phyloP scores from a whole-genome alignment of 768 basidiomycete genomes.

The Galerina sulciceps region DNA sequence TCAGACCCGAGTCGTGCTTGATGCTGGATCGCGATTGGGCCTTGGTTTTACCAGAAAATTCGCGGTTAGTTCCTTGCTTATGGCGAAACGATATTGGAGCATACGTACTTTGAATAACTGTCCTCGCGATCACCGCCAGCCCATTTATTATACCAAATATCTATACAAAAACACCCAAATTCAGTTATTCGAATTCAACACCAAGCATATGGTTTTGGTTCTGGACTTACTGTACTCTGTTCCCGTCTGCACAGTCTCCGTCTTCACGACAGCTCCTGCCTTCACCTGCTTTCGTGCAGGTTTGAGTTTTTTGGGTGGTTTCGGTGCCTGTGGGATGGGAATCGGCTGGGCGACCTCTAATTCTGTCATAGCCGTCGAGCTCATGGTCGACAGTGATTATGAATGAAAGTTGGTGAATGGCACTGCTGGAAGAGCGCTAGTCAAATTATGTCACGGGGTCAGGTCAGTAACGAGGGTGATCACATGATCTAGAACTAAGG shows the following conservation, averaged over 20 bases:
- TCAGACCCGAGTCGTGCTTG: slow-evolving; percentile 88
- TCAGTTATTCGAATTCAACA: too few species aligned
- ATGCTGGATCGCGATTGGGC: slow-evolving; percentile 92
- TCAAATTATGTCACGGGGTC: too few species aligned
- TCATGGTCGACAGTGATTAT: neutral
- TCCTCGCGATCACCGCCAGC: slow-evolving; percentile 99
- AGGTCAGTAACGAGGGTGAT: too few species aligned
- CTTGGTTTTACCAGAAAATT: slow-evolving; percentile 76
- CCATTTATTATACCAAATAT: slow-evolving; percentile 99
- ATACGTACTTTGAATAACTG: slow-evolving; percentile 85
- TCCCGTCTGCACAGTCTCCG: slow-evolving; percentile 87
- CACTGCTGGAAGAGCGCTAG: too few species aligned
- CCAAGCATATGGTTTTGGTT: neutral
- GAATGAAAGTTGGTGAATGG: too few species aligned
- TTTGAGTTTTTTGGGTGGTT: slow-evolving; percentile 68
- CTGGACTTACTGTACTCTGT: slow-evolving; percentile 89
- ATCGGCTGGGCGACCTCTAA: slow-evolving; percentile 11
- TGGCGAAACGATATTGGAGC: neutral
- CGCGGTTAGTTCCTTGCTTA: slow-evolving; percentile 7
- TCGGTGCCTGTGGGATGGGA: slow-evolving; percentile 29
- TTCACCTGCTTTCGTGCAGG: slow-evolving; percentile 96
- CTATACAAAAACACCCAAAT: slow-evolving; percentile 37
- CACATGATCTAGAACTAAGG: too few species aligned
- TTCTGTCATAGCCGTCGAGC: slow-evolving; percentile 8
- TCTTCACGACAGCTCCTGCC: slow-evolving; percentile 87